Percentiles rank a stretch among this genome's conserved stretches.
Conservation (phyloP, 345 rosid genomes). For the Populus euphratica region DNA sequence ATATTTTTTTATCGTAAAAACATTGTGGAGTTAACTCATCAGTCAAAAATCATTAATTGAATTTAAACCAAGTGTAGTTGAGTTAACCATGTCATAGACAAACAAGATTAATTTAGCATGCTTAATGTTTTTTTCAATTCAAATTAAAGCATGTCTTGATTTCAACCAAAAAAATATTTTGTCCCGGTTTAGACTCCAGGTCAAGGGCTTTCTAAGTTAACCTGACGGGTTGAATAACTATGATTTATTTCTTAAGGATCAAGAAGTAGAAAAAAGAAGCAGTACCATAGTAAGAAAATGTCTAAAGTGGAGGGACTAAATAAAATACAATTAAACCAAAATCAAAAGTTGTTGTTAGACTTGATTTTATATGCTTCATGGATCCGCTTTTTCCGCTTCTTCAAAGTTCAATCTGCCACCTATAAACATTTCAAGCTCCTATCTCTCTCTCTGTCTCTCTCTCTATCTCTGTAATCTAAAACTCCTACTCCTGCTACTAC, state of each 20-base stretch:
- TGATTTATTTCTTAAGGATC: not conserved
- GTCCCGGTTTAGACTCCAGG: too few relatives aligned
- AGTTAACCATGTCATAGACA: too few relatives aligned
- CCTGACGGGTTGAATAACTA: too few relatives aligned
- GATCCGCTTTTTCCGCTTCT: conserved; percentile 44
- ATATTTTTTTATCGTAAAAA: too few relatives aligned
- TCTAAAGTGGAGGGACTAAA: not conserved
- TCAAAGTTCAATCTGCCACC: conserved; percentile 1
- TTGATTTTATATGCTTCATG: conserved; percentile 26
- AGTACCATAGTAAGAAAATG: not conserved
- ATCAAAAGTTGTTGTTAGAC: conserved; percentile 12
- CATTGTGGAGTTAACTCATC: too few relatives aligned
- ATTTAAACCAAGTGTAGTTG: too few relatives aligned
- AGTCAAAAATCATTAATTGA: too few relatives aligned
- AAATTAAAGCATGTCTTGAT: too few relatives aligned
- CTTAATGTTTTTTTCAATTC: too few relatives aligned
- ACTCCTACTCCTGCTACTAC: not conserved
- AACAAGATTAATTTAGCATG: too few relatives aligned
- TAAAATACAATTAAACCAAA: not conserved
- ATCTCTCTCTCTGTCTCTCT: not conserved
- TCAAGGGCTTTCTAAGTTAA: too few relatives aligned
- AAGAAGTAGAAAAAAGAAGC: not conserved
- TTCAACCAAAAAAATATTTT: too few relatives aligned
- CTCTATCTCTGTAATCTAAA: not conserved
- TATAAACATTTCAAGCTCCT: not conserved